Evolutionary conservation across 2,329 filamentous ascomycete genomes (phyloP).

Genomic region (Zymoseptoria passerinii): DNA sequence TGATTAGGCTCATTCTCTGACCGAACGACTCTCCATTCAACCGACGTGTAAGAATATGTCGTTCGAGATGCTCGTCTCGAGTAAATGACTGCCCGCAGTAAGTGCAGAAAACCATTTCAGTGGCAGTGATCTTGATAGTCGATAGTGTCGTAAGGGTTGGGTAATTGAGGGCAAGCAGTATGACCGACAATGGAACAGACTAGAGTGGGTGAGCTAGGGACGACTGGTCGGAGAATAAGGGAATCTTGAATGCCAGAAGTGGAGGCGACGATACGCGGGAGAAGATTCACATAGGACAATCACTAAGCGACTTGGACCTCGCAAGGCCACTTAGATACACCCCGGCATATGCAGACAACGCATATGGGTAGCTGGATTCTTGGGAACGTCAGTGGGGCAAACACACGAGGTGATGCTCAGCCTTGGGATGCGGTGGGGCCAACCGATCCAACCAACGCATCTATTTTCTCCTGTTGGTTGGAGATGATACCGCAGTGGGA

Average conservation of each 20-base stretch:
- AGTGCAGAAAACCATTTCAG: conserved; percentile 45
- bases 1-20: neutral
- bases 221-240: conserved; percentile 10
- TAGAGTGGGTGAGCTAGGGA: conserved; percentile 6
- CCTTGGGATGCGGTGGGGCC: neutral
- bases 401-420: neutral
- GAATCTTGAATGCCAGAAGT: neutral
- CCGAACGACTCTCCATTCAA: conserved; percentile 2
- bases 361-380: neutral
- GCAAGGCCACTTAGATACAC: neutral
- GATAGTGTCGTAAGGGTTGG: neutral
- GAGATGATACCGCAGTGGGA: neutral
- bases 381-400: neutral
- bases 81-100: conserved; percentile 48
- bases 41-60: conserved; percentile 38
- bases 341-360: neutral
- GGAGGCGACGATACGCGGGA: neutral
- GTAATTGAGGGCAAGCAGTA: neutral
- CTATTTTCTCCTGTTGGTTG: neutral
- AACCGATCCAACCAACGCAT: neutral
- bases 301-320: neutral
- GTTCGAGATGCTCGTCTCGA: conserved; percentile 45
- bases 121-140: neutral
- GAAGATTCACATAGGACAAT: neutral
- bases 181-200: neutral